Evolutionary conservation across 345 rosid species (phyloP), one percentile per base, ranked within the genome.

Genomic region (Melaleuca alternifolia): DNA sequence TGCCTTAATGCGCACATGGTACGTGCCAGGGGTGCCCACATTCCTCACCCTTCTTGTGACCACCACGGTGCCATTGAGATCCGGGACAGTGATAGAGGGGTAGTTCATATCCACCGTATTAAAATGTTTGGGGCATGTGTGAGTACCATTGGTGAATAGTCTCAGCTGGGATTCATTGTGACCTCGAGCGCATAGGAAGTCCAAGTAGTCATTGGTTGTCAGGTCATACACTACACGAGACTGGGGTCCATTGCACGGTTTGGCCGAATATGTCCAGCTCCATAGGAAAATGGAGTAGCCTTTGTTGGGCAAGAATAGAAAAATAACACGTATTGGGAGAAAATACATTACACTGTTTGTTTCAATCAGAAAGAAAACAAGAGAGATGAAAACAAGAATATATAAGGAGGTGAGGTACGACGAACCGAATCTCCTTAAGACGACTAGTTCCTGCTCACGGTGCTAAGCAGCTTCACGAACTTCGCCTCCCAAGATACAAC

Each of bases 201-300:
- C 89, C 86, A 92, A 54, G 92, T 91, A 91, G 84, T 92, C 90
- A 6, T 86, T 12, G 1, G 26, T 84, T 0, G 52, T 62, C 48
- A 91, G 26, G 84, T 94, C 94, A 83, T 92, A 94, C 28, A n/a
- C n/a, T n/a, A n/a, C n/a, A 92, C 87, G 7, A 94, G 94, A 41
- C 95, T 94, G 1, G 95, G 97, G 82, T 94, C 88, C 87, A 85
- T 84, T 33, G 94, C 93, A 2, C 61, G 85, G 83, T 90, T 92
- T 3, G 95, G 94, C 30, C 84, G 83, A 16, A 92, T 86, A 21
- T 92, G 94, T 28, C 95, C 95, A 41, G 94, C 86, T 1, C 94
- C 95, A 2, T 91, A 90, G 18, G 76, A 93, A 54, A 92, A 91
- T 56, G 96, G 94, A 16, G 88, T 92, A n/a, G 94, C 94, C 92